Percentiles rank a stretch among this genome's conserved stretches.
These are phyloP conservation scores for Mycocentrospora acerina DNA, from an alignment of 2,329 filamentous ascomycete genomes.

Conservation along the genomic window DNA sequence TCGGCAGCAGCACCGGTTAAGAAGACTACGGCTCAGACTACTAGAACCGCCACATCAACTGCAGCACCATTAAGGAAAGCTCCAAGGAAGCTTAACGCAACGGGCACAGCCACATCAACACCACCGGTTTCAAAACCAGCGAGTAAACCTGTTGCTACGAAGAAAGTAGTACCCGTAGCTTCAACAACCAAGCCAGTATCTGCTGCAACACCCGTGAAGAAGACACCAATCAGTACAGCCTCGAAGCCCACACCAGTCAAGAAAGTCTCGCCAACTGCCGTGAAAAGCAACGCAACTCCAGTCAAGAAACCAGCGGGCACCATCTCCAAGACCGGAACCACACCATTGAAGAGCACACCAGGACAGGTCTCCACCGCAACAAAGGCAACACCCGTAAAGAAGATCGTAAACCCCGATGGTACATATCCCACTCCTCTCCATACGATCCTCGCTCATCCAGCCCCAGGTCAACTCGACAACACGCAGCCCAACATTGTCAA, in stretches of 20 bases:
- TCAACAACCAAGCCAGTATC: conserved; percentile 11
- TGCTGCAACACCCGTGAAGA: conserved; percentile 4
- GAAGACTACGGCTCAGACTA: conserved; percentile 11
- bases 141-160: conserved; percentile 20
- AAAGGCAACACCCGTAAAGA: conserved; percentile 29
- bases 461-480: conserved; percentile 30
- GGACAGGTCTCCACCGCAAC: conserved; percentile 8
- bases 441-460: conserved; percentile 27
- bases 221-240: conserved; percentile 1
- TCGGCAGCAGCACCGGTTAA: conserved; percentile 15
- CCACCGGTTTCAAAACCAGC: conserved; percentile 13
- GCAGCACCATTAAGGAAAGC: conserved; percentile 28
- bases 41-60: conserved; percentile 11
- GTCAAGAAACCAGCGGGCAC: conserved; percentile 15
- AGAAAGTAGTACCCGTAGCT: conserved; percentile 14
- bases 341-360: conserved; percentile 3
- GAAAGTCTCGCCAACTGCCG: conserved; percentile 8
- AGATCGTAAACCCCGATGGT: conserved; percentile 25
- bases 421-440: conserved; percentile 30
- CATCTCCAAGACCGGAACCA: conserved; percentile 9
- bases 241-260: not conserved
- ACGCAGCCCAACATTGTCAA: conserved; percentile 36
- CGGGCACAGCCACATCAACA: conserved; percentile 10
- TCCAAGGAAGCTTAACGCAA: conserved; percentile 17
- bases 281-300: conserved; percentile 16